Conservation (phyloP, 2,329 filamentous ascomycete genomes). For the Fusarium sulawesiense region DNA sequence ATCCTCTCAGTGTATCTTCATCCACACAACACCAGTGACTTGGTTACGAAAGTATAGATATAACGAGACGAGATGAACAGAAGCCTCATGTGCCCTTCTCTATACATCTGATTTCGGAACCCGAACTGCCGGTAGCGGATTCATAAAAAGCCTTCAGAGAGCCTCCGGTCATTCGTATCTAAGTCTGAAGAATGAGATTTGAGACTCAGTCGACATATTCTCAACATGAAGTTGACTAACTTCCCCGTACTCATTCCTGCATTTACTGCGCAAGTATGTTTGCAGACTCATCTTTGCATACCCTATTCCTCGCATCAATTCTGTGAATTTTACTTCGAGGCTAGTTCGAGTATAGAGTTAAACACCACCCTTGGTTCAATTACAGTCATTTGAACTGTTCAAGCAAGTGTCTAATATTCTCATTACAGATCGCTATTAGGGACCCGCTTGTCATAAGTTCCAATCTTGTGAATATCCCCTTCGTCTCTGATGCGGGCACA, state of each 20-base stretch:
- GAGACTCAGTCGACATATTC: neutral
- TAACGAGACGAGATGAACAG: slow-evolving; percentile 13
- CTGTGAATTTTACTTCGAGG: neutral
- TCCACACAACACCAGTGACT: slow-evolving; percentile 1
- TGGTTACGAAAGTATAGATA: slow-evolving; percentile 22
- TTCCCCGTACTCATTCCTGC: slow-evolving; percentile 54
- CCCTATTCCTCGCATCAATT: neutral
- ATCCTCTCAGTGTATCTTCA: neutral
- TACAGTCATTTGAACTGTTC: neutral
- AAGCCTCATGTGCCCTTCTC: neutral
- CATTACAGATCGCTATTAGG: slow-evolving; percentile 50
- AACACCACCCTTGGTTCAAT: neutral
- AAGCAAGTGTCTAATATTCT: neutral
- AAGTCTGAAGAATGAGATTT: slow-evolving; percentile 26
- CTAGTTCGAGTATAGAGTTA: neutral
- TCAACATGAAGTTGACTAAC: slow-evolving; percentile 48
- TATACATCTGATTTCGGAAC: neutral
- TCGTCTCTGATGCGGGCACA: slow-evolving; percentile 47
- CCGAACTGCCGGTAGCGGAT: neutral
- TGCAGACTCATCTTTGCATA: neutral
- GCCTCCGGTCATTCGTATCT: neutral
- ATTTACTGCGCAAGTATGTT: slow-evolving; percentile 52
- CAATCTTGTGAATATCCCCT: slow-evolving; percentile 51
- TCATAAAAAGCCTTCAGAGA: slow-evolving; percentile 7
- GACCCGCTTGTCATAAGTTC: slow-evolving; percentile 48